These are phyloP conservation scores for Selenicereus undatus DNA, from an alignment of 148 eudicot genomes.

Conservation along the genomic window DNA sequence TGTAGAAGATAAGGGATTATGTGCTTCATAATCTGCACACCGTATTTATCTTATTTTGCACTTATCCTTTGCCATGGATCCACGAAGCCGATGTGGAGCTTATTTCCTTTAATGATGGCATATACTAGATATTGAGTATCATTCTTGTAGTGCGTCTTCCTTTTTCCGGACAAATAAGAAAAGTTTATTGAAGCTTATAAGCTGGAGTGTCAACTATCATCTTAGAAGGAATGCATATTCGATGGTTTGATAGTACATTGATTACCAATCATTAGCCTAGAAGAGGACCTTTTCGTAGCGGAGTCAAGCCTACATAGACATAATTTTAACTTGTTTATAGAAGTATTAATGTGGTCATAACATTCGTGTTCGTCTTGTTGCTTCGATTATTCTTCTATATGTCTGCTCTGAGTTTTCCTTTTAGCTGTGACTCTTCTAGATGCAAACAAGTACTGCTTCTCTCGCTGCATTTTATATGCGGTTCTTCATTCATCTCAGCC, in stretches of 20 bases:
- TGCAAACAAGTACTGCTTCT: background rate
- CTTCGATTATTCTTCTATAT: background rate
- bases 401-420: background rate
- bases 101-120: background rate
- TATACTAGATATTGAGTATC: background rate
- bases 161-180: background rate
- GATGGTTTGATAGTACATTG: background rate
- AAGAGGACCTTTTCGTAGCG: background rate
- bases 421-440: background rate
- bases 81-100: background rate
- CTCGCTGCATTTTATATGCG: background rate
- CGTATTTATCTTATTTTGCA: background rate
- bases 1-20: background rate
- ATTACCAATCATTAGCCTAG: background rate
- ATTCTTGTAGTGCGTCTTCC: background rate
- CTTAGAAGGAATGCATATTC: background rate
- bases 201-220: background rate
- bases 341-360: background rate
- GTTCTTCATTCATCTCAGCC: background rate
- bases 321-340: background rate
- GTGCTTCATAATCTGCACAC: background rate
- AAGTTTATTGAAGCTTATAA: background rate
- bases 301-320: background rate
- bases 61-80: background rate
- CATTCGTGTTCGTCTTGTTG: background rate